phyloP scores from a whole-genome alignment of 306 rosid species.

The Quercus gilva region DNA sequence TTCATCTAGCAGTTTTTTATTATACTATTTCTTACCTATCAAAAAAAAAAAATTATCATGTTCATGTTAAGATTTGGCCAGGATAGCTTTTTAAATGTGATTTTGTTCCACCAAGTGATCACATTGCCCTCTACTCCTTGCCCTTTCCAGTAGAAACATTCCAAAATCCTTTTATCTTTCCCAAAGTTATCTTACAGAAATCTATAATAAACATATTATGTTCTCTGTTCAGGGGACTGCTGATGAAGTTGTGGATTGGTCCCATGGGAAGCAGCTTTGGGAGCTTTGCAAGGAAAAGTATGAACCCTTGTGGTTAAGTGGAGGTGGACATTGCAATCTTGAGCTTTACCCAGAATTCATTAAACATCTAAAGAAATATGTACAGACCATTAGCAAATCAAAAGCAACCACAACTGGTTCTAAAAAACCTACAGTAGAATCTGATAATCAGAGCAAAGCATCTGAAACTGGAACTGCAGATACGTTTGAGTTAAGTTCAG shows the following conservation, averaged over 20 bases:
- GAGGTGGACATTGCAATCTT: constrained; percentile 92
- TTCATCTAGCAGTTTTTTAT: too few species aligned
- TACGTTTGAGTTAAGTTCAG: constrained; percentile 45
- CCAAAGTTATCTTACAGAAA: background rate
- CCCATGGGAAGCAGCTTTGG: constrained; percentile 93
- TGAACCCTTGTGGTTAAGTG: constrained; percentile 90
- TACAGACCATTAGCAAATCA: constrained; percentile 74
- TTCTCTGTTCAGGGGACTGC: constrained; percentile 70
- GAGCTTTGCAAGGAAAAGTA: constrained; percentile 82
- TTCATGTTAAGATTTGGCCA: background rate
- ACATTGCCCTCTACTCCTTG: background rate
- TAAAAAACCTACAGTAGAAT: constrained; percentile 39
- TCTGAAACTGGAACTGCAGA: constrained; percentile 58
- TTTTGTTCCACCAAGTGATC: background rate
- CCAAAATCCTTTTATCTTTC: background rate
- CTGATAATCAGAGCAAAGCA: constrained; percentile 47
- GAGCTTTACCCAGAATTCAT: constrained; percentile 93
- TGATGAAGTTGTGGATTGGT: constrained; percentile 89
- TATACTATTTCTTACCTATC: too few species aligned
- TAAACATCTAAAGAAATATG: constrained; percentile 92
- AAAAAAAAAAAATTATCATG: too few species aligned
- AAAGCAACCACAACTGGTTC: constrained; percentile 61
- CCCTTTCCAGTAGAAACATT: background rate
- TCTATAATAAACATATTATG: background rate
- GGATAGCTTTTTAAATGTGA: background rate